Evolutionary conservation across 345 rosid species (phyloP).

Genomic region (Syzygium aromaticum): DNA sequence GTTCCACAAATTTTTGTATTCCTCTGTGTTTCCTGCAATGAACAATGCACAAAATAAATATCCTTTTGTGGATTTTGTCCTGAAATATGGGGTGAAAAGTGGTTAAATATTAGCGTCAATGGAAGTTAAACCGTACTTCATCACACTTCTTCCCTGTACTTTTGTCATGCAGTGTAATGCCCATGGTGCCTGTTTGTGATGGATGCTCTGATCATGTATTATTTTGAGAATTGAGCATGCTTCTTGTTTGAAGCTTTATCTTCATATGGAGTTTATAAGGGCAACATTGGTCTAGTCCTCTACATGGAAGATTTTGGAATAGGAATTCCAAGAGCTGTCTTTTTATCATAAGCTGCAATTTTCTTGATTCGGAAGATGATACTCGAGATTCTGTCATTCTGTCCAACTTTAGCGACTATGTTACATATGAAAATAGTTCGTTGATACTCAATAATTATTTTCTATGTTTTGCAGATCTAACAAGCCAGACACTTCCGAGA

Average conservation of each 20-base stretch:
- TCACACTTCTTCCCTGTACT: background rate
- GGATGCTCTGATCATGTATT: background rate
- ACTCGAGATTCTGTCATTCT: background rate
- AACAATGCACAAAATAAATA: background rate
- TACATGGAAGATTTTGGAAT: background rate
- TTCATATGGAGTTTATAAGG: background rate
- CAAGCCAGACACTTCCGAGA: conserved; percentile 32
- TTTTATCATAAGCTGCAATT: background rate
- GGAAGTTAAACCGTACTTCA: background rate
- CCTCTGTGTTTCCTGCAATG: background rate
- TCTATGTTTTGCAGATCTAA: conserved; percentile 28
- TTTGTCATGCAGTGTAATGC: background rate
- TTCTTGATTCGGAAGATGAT: background rate
- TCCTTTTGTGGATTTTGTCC: background rate
- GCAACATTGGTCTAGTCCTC: background rate
- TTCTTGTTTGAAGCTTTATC: background rate
- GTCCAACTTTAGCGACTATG: background rate
- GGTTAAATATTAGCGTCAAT: background rate
- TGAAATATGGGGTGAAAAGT: background rate
- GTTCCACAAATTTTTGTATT: background rate
- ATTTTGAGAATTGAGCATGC: background rate
- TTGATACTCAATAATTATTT: background rate
- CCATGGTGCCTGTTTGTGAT: background rate
- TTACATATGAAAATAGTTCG: background rate
- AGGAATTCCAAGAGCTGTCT: background rate